These are phyloP conservation scores for Termitomyces sp. DNA, from an alignment of 768 basidiomycete species.

Conservation along the genomic window DNA sequence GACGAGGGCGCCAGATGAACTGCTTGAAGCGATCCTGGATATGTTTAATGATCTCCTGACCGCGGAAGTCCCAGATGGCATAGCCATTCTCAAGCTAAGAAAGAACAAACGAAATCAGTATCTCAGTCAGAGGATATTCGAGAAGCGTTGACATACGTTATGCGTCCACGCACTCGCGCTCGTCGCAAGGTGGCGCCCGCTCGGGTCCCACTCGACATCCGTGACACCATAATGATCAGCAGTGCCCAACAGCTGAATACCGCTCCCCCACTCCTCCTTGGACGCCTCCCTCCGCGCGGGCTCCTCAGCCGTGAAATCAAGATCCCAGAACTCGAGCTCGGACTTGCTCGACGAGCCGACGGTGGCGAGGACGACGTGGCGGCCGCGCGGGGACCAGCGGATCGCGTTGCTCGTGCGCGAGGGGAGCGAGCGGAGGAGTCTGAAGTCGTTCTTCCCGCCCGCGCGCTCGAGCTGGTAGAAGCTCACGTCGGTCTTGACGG, in stretches of 20 bases:
- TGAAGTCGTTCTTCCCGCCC: constrained; percentile 92
- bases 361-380: constrained; percentile 93
- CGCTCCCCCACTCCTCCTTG: constrained; percentile 77
- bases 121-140: constrained; percentile 6
- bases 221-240: constrained; percentile 97
- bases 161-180: constrained; percentile 95
- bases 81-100: constrained; percentile 91
- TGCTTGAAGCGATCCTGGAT: constrained; percentile 97
- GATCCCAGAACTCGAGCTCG: constrained; percentile 98
- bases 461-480: constrained; percentile 92
- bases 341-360: constrained; percentile 94
- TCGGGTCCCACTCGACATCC: constrained; percentile 98
- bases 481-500: constrained; percentile 93
- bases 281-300: constrained; percentile 40
- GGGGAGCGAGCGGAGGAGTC: constrained; percentile 74
- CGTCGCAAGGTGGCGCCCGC: constrained; percentile 88
- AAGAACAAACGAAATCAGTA: background rate
- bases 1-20: constrained; percentile 97
- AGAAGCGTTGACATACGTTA: constrained; percentile 50
- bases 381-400: constrained; percentile 94
- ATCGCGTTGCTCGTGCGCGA: constrained; percentile 88
- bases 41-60: constrained; percentile 88
- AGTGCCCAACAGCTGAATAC: constrained; percentile 79
- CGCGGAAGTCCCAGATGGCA: constrained; percentile 96
- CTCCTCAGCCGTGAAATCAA: constrained; percentile 80